Base-by-base conservation (phyloP, 495 filamentous ascomycete species). In the Parathielavia appendiculata region DNA sequence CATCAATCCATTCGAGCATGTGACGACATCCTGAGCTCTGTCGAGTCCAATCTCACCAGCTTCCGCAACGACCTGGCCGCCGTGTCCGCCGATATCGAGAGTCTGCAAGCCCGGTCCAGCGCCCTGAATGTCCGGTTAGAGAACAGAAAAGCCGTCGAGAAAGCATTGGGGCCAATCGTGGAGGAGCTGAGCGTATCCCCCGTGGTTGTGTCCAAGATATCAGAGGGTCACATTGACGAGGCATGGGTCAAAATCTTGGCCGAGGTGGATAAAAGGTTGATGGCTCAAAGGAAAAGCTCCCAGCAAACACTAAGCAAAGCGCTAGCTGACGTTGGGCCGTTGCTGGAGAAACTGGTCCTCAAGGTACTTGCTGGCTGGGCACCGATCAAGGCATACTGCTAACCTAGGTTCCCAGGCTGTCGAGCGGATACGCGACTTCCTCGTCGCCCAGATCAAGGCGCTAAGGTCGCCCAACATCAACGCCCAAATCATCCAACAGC, bases 71-170 rank as follows among this genome's bases (percentile, higher is more conserved):
- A 98, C 69, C 79, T 98, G 14, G 91, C 90, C 4, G 81, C 83
- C 2, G 95, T 98, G 7, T 96, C 93, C 10, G 85, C 89, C 4
- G 93, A 98, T 66, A 98, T 98, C 30, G 95, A 98, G 73, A 90
- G 83, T 14, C 76, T 98, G 17, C 93, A 98, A 70, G 83, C 86
- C 35, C 84, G 91, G 17, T 97, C 93, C 2, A 83, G 85, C 6
- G 82, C 86, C 35, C 71, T 98, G 59, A 97, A 92, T 62, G 82
- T 86, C n/a, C 85, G 90, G 70, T 73, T 97, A 35, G 88, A 92
- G 65, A 97, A 97, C 64, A 78, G 93, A 22, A 91, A 88, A 63
- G 81, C 86, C 19, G 91, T 97, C 9, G 93, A 98, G 71, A 91
- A 88, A 69, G 76, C 89, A 1, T 76, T 98, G 11, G 95, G 89